Conservation (phyloP, 768 basidiomycete species). For the Chalciporus piperatus region DNA sequence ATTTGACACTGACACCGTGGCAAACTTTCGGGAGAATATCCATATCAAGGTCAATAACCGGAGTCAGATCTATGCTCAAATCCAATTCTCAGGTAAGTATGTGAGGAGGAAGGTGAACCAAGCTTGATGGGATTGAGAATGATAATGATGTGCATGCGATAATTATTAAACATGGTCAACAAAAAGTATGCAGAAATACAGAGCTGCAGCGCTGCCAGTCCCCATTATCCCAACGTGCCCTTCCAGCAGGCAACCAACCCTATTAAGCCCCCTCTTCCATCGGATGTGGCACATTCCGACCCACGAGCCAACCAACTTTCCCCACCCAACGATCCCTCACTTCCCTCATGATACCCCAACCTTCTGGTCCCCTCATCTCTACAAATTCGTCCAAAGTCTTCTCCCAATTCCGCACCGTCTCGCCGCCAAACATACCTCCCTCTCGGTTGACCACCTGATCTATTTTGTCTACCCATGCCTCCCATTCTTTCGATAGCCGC, state of each 20-base stretch:
- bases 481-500: slow-evolving; percentile 73
- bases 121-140: too few species aligned
- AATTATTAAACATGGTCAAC: background rate
- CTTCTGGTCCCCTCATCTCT: slow-evolving; percentile 44
- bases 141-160: too few species aligned
- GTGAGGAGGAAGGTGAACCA: too few species aligned
- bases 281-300: slow-evolving; percentile 33
- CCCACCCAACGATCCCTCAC: slow-evolving; percentile 65
- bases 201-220: background rate
- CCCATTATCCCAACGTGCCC: background rate
- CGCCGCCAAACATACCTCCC: slow-evolving; percentile 78
- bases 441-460: slow-evolving; percentile 68
- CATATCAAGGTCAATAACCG: too few species aligned
- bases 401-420: slow-evolving; percentile 69
- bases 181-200: background rate
- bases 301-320: slow-evolving; percentile 79
- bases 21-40: too few species aligned
- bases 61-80: too few species aligned
- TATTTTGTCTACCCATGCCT: slow-evolving; percentile 68
- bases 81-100: too few species aligned
- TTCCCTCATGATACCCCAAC: slow-evolving; percentile 40
- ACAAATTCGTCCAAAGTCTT: slow-evolving; percentile 65
- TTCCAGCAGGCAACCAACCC: background rate
- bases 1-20: too few species aligned
- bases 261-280: slow-evolving; percentile 31